Conservation (phyloP, 768 basidiomycete species). For the Pisolithus orientalis region DNA sequence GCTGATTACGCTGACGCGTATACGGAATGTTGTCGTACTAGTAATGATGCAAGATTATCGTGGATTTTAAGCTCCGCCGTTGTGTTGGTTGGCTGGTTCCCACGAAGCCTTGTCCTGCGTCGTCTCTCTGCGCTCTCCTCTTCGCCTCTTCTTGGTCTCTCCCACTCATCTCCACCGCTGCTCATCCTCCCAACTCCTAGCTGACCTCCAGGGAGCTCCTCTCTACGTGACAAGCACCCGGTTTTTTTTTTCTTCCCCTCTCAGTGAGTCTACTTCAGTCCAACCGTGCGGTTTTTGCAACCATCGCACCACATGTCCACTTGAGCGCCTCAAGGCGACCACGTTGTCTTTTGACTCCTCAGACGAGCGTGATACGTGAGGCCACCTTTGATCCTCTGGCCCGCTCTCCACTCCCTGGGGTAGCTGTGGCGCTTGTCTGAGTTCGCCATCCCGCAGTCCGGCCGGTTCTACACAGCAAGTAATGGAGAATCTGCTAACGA, state of each 20-base stretch:
- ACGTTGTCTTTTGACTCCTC: constrained; percentile 16
- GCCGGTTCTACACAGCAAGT: constrained; percentile 4
- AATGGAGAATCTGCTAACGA: constrained; percentile 26
- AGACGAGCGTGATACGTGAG: constrained; percentile 2
- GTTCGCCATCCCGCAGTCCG: background rate
- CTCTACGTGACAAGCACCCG: constrained; percentile 9
- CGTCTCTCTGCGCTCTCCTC: constrained; percentile 34
- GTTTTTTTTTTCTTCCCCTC: constrained; percentile 6
- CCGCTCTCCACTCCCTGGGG: constrained; percentile 1
- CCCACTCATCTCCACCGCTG: constrained; percentile 9
- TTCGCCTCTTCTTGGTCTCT: constrained; percentile 23
- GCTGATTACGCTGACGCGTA: background rate
- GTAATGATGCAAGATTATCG: constrained; percentile 8
- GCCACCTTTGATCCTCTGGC: constrained; percentile 2
- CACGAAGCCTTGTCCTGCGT: constrained; percentile 36
- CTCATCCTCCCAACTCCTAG: constrained; percentile 22
- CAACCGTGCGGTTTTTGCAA: background rate
- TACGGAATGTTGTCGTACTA: background rate
- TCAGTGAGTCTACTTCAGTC: constrained; percentile 19
- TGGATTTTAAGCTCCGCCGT: constrained; percentile 43
- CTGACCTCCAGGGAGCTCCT: constrained; percentile 3
- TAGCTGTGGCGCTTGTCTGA: background rate
- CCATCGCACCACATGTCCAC: constrained; percentile 8
- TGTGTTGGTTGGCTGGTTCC: constrained; percentile 19
- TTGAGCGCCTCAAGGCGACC: constrained; percentile 23